Percentiles rank a stretch among this genome's conserved stretches.
These are phyloP conservation scores for Sporothrix schenckii DNA, from an alignment of 2,329 filamentous ascomycete genomes.

Conservation along the genomic window DNA sequence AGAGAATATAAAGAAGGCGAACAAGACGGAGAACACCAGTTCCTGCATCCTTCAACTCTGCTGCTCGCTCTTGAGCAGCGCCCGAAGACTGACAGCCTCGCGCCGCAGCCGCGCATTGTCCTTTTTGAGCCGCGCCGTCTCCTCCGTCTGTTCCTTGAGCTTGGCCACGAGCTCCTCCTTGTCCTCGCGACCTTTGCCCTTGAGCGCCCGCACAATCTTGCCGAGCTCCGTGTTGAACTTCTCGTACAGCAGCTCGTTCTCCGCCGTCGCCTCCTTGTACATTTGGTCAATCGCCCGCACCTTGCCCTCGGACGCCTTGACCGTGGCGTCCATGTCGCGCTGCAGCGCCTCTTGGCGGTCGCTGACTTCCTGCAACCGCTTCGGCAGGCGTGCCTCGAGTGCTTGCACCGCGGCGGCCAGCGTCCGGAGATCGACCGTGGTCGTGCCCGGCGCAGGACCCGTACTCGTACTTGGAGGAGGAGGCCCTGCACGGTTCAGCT, in stretches of 20 bases:
- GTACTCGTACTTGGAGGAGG: slow-evolving; percentile 22
- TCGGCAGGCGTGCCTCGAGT: slow-evolving; percentile 69
- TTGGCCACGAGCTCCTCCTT: slow-evolving; percentile 75
- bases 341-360: slow-evolving; percentile 66
- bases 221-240: slow-evolving; percentile 89
- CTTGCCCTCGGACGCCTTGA: slow-evolving; percentile 76
- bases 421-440: slow-evolving; percentile 41
- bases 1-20: neutral
- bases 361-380: slow-evolving; percentile 60
- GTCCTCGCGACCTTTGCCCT: slow-evolving; percentile 71
- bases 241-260: slow-evolving; percentile 91
- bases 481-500: slow-evolving; percentile 48
- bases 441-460: neutral
- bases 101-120: slow-evolving; percentile 83
- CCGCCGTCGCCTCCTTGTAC: slow-evolving; percentile 82
- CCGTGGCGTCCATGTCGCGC: slow-evolving; percentile 69
- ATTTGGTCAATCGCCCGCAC: slow-evolving; percentile 82
- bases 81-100: slow-evolving; percentile 73
- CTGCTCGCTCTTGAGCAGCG: slow-evolving; percentile 53
- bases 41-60: slow-evolving; percentile 1
- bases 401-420: slow-evolving; percentile 61
- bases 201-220: slow-evolving; percentile 76
- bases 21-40: neutral
- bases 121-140: slow-evolving; percentile 75
- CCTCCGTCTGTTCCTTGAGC: slow-evolving; percentile 74